Evolutionary conservation across 768 basidiomycete species (phyloP).

Genomic region (Galerina sulciceps): DNA sequence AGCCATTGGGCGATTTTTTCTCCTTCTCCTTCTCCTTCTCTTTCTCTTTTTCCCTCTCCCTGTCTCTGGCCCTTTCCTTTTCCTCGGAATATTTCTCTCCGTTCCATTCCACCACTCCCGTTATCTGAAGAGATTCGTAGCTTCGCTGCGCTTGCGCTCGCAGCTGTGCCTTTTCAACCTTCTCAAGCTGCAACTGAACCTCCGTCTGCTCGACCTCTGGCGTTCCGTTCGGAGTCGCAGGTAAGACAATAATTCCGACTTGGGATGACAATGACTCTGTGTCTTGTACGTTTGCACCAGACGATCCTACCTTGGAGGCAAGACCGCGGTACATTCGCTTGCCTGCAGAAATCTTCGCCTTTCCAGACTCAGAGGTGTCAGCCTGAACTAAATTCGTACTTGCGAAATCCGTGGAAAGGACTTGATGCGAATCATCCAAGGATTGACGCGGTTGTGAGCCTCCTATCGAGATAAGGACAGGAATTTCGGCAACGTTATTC

Average conservation of each 20-base stretch:
- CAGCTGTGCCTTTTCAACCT: slow-evolving; percentile 9
- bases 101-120: slow-evolving; percentile 13
- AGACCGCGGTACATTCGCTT: slow-evolving; percentile 3
- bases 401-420: background rate
- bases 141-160: background rate
- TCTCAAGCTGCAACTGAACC: slow-evolving; percentile 12
- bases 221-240: slow-evolving; percentile 53
- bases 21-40: slow-evolving; percentile 19
- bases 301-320: background rate
- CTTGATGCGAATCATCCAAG: slow-evolving; percentile 4
- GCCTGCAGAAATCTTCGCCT: background rate
- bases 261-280: slow-evolving; percentile 17
- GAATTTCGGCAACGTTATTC: background rate
- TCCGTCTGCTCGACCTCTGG: slow-evolving; percentile 16
- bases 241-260: slow-evolving; percentile 63
- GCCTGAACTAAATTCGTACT: background rate
- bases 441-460: slow-evolving; percentile 15
- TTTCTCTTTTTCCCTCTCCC: slow-evolving; percentile 15
- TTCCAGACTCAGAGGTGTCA: background rate
- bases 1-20: slow-evolving; percentile 9
- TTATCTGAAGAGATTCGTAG: slow-evolving; percentile 8
- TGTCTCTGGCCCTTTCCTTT: slow-evolving; percentile 8
- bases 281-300: background rate
- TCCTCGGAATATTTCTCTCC: slow-evolving; percentile 4
- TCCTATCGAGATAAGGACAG: background rate